Base-by-base conservation (phyloP, 208 protist genomes). In the Angomonas deanei region DNA sequence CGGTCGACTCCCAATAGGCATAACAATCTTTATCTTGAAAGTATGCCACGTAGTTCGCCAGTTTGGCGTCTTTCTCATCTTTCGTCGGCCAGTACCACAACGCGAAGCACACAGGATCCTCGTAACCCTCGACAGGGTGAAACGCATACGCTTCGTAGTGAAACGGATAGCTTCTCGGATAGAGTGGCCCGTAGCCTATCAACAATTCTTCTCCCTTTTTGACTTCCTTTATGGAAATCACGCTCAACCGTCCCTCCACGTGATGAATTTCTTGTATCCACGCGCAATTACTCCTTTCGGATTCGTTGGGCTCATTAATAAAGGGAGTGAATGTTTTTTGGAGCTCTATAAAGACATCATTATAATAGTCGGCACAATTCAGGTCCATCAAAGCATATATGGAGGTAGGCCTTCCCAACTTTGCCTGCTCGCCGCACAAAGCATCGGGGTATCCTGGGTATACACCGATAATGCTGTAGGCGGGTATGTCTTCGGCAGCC, bases 321-420 rank as follows among this genome's bases (percentile, higher is more conserved):
- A 91, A 96, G 3, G 90, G 90, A 8, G 86, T 93, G 34, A 88
- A 87, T 6, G 85, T 88, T 1, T 39, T 63, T 50, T 79, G 56
- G 24, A 94, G 72, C 70, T 94, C 84, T 11, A 82, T 72, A 78
- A 94, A 94, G 5, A 94, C 88, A 5, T 83, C 68, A 47, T 94
- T 94, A 47, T 78, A 89, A 57, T 82, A 92, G 67, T 94, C 74
- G 17, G 88, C 88, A 32, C 88, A 94, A 66, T 94, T 94, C 32
- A 91, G 73, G 36, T 88, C 84, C 78, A 91, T 85, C 52, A 94
- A 49, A 8, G 88, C 77, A 39, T 94, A 94, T 32, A 82, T 88
- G 1, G 84, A 68, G 13, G 64, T 34, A 24, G 81, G 84, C 1
- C 88, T 70, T 17, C 84, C 84, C 21, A 78, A 48, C 63, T 94